phyloP scores from a whole-genome alignment of 306 rosid genomes.

The Fagus sylvatica region DNA sequence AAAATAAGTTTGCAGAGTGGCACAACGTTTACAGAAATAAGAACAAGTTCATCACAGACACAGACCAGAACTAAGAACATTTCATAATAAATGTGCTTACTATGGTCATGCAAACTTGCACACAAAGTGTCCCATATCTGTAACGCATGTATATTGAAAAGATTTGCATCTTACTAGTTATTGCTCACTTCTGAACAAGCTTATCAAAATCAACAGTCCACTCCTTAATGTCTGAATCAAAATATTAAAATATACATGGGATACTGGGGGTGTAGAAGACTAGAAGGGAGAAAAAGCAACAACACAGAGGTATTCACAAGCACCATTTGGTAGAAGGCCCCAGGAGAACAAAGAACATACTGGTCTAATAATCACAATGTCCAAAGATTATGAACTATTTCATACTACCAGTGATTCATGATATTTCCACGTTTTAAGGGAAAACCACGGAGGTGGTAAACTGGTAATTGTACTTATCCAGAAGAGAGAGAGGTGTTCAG shows the following conservation, averaged over 20 bases:
- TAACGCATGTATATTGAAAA: neutral
- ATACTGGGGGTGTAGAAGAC: neutral
- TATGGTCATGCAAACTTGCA: neutral
- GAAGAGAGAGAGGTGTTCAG: neutral
- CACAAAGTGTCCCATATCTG: neutral
- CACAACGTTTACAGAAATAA: neutral
- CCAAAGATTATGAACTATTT: neutral
- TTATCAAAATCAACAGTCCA: constrained; percentile 12
- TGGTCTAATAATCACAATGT: neutral
- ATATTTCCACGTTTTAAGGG: too few relatives aligned
- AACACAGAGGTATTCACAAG: neutral
- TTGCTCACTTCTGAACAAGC: neutral
- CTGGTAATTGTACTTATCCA: too few relatives aligned
- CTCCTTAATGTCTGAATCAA: neutral
- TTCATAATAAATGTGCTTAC: neutral
- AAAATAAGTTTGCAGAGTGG: neutral
- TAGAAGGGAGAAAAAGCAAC: constrained; percentile 9
- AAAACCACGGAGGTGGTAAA: too few relatives aligned
- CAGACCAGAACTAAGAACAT: neutral
- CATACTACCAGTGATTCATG: neutral
- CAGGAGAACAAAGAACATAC: neutral
- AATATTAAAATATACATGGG: constrained; percentile 15
- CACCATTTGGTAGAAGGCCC: neutral
- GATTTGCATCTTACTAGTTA: neutral
- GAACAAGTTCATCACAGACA: neutral